Percentiles rank a stretch among this genome's conserved stretches.
These are phyloP conservation scores for Pseudomonodictys pantanalensis DNA, from an alignment of 495 filamentous ascomycete species.

Conservation along the genomic window DNA sequence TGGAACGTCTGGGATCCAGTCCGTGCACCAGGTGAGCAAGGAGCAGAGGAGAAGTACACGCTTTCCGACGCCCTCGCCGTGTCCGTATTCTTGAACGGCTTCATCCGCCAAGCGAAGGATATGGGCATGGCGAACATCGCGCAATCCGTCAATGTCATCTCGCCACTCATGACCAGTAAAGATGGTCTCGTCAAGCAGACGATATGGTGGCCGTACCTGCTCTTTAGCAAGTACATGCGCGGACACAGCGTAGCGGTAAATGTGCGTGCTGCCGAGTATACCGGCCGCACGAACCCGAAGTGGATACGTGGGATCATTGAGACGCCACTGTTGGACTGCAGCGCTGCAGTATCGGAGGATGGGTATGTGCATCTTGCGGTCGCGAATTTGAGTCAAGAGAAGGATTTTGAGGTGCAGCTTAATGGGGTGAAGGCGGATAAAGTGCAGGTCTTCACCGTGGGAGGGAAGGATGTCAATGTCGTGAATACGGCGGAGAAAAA, in stretches of 20 bases:
- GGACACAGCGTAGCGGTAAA: conserved; percentile 63
- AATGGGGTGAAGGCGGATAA: conserved; percentile 49
- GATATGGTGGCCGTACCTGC: conserved; percentile 72
- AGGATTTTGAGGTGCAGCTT: conserved; percentile 55
- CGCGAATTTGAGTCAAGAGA: conserved; percentile 63
- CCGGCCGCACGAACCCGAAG: conserved; percentile 60
- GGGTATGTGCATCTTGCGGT: conserved; percentile 63
- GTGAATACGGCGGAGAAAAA: conserved; percentile 61
- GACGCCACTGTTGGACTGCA: conserved; percentile 69
- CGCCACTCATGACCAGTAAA: conserved; percentile 67
- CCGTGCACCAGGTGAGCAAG: conserved; percentile 56
- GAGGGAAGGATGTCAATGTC: conserved; percentile 51
- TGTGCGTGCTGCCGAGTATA: conserved; percentile 57
- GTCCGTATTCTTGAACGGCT: conserved; percentile 71
- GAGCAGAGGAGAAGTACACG: conserved; percentile 51
- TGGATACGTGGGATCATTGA: conserved; percentile 65
- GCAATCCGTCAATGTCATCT: conserved; percentile 76
- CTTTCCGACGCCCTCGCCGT: conserved; percentile 75
- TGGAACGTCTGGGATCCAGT: conserved; percentile 84
- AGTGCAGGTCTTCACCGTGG: conserved; percentile 59
- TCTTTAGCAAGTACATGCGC: conserved; percentile 73
- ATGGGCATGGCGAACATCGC: conserved; percentile 81
- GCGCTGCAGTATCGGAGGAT: conserved; percentile 60
- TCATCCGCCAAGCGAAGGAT: conserved; percentile 68
- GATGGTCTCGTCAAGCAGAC: conserved; percentile 66